Evolutionary conservation across 345 rosid genomes (phyloP), one percentile per base, ranked within the genome.

Genomic region (Sisymbrium altissimum): DNA sequence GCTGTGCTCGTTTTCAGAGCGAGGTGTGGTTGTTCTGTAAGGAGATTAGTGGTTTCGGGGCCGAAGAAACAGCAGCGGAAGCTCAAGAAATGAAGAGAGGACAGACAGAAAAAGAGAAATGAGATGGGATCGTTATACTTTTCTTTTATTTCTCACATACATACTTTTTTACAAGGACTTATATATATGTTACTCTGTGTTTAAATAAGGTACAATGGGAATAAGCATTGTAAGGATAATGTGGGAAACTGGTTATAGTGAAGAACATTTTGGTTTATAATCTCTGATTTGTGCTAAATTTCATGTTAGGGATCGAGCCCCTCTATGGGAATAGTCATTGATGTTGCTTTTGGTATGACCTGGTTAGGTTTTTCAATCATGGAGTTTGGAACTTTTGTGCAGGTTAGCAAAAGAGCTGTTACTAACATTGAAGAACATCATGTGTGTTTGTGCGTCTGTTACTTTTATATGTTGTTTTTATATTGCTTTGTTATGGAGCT

Each of bases 31-130:
- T 85, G 93, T 65, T 80, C 93, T 68, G 78, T 91, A 35, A 92
- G 94, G 77, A 86, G 94, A 83, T 73, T 93, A 87, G 97, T 89
- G 75, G 96, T 91, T 68, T 88, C 91, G 0, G 97, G 97, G 10
- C 84, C 84, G 1, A 91, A 84, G 90, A 91, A 81, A 85, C 81
- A 76, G 46, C 84, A 57, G 19, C 85, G 86, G 80, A 91, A 87
- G 91, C 74, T 86, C 80, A 90, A 86, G 89, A 93, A 84, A 79
- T 90, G 87, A 94, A 68, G 14, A 65, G 59, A 65, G 0, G 45
- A 6, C 29, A 6, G 7, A 59, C 5, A n/a, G 13, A 39, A 12
- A 18, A n/a, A 57, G 23, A 41, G 2, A 54, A 4, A 39, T 18
- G 78, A 59, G 55, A 68, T 67, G 38, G 54, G 46, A 75, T 68